Evolutionary conservation across 2,329 filamentous ascomycete species (phyloP).

Genomic region (Mariannaea sp.): DNA sequence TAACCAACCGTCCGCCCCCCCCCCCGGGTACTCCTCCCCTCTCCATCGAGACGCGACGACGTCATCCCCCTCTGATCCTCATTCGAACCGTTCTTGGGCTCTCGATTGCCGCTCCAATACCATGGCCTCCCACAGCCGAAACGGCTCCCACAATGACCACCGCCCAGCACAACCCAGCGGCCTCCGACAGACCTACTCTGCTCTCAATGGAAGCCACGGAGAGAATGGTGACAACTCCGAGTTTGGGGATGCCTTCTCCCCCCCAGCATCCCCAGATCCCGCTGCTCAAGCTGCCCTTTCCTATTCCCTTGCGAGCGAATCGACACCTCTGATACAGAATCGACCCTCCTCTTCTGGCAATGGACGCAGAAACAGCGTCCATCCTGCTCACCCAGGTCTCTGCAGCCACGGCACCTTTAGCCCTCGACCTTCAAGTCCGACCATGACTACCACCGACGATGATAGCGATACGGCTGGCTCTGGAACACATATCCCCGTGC

Average conservation of each 20-base stretch:
- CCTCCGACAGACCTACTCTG: conserved; percentile 52
- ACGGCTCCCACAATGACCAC: conserved; percentile 43
- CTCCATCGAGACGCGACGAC: background rate
- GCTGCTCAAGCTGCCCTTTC: conserved; percentile 25
- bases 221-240: conserved; percentile 20
- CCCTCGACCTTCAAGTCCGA: conserved; percentile 61
- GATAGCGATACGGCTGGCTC: conserved; percentile 41
- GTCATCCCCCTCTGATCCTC: conserved; percentile 17
- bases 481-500: conserved; percentile 41
- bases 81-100: background rate
- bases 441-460: conserved; percentile 42
- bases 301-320: conserved; percentile 48
- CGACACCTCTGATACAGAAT: conserved; percentile 54
- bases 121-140: conserved; percentile 40
- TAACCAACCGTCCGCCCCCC: background rate
- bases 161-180: conserved; percentile 51
- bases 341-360: conserved; percentile 21
- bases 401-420: conserved; percentile 81
- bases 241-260: conserved; percentile 22
- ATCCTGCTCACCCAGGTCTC: conserved; percentile 50
- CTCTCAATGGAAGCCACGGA: conserved; percentile 31
- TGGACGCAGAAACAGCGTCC: conserved; percentile 30
- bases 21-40: background rate
- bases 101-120: conserved; percentile 3
- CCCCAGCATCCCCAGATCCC: conserved; percentile 33